These are phyloP conservation scores for Akanthomyces lecanii DNA, from an alignment of 2,329 filamentous ascomycete species.

Conservation along the genomic window DNA sequence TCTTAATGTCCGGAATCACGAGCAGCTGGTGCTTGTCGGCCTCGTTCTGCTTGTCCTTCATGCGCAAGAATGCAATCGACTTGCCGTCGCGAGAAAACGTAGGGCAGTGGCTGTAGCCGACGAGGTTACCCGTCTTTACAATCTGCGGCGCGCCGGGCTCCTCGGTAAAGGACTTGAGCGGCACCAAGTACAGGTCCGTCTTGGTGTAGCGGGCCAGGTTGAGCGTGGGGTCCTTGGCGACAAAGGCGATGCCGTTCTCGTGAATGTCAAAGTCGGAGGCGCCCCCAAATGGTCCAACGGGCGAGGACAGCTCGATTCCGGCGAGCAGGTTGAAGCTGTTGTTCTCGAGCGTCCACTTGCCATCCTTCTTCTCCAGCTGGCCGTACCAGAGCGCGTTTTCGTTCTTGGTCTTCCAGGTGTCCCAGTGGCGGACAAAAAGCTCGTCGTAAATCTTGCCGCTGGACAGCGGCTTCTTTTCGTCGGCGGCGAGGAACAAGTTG, in stretches of 20 bases:
- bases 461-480: slow-evolving; percentile 55
- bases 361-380: slow-evolving; percentile 46
- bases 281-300: slow-evolving; percentile 74
- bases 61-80: slow-evolving; percentile 71
- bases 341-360: slow-evolving; percentile 38
- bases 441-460: slow-evolving; percentile 68
- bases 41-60: slow-evolving; percentile 75
- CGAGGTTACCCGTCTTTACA: slow-evolving; percentile 50
- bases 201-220: slow-evolving; percentile 74
- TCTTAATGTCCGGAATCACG: slow-evolving; percentile 56
- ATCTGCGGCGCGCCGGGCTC: slow-evolving; percentile 48
- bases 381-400: slow-evolving; percentile 71
- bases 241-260: slow-evolving; percentile 62
- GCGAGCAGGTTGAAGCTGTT: slow-evolving; percentile 60
- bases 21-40: slow-evolving; percentile 66
- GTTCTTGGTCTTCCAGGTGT: slow-evolving; percentile 66
- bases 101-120: slow-evolving; percentile 63
- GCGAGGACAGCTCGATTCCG: slow-evolving; percentile 57
- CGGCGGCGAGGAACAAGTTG: slow-evolving; percentile 61
- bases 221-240: slow-evolving; percentile 68
- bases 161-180: slow-evolving; percentile 58
- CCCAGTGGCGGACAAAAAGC: slow-evolving; percentile 80
- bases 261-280: slow-evolving; percentile 76
- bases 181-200: slow-evolving; percentile 72
- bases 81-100: slow-evolving; percentile 71